Base-by-base conservation (phyloP, 2,329 filamentous ascomycete genomes). In the Pleomassaria siparia region DNA sequence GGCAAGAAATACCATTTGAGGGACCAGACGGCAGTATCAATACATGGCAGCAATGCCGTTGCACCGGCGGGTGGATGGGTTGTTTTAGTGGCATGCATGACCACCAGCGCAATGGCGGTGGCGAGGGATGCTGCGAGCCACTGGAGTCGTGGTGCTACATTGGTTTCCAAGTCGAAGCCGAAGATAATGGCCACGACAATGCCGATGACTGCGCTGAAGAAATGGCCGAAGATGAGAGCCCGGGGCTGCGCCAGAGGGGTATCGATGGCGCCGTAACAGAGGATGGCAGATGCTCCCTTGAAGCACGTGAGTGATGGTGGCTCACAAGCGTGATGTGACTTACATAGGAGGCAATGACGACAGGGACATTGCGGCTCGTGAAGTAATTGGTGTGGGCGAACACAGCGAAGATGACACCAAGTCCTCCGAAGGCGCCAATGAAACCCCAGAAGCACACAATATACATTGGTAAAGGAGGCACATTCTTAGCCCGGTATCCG, bases 41-140 rank as follows among this genome's bases (percentile, higher is more conserved):
- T 65, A 20, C 68, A 68, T 1, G 75, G 73, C 35, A 78, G 51
- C 4, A 77, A 59, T 0, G 75, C 74, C 10, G 74, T 77, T 1
- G 74, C 75, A 22, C 74, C 75, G 15, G 74, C 75, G 5, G 75
- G 75, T 13, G 75, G 75, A 50, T 78, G 74, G 1, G 74, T 72
- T 3, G 74, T 76, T 40, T 74, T 73, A 1, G 74, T 77, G 16
- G 73, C 50, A 41, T 72, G 69, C 75, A 77, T 78, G 22, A 74
- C 70, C n/a, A 74, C 58, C 10, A 71, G 69, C 1, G 74, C 71
- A 16, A 71, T 58, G 2, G 72, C 73, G 39, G 72, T 74, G 2
- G 71, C 70, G 0, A 76, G 56, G 3, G 72, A 67, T 15, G 68
- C 74, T 12, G 72, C 69, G 4, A 77, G 62, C 75, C 75, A 78